Base-by-base conservation (phyloP, 2,329 filamentous ascomycete species). In the Paracoccidioides brasiliensis region DNA sequence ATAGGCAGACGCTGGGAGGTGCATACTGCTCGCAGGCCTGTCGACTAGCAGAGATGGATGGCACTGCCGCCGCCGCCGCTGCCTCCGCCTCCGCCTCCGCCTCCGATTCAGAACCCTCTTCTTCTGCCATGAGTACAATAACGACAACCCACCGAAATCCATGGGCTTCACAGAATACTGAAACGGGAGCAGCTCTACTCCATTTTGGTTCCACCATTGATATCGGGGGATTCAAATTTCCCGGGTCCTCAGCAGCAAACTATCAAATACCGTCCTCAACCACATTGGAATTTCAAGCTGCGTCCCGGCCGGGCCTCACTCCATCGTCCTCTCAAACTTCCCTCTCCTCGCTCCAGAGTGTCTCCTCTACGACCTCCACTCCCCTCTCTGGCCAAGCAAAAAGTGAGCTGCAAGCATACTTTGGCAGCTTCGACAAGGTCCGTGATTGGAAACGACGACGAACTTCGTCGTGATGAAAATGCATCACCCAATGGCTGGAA, bases 11-110 rank as follows among this genome's bases (percentile, higher is more conserved):
- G 58, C 81, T 87, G 61, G 83, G 83, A 56, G 84, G 84, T 59
- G 83, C 87, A 62, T 95, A 95, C 78, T 96, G 90, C 79, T 95
- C 89, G 49, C 90, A 96, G 74, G 82, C 87, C 35, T 96, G 90
- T 79, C 82, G 89, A 61, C 78, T 96, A 46, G 86, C 88, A 62
- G 90, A 95, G 73, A 83, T 91, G 64, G 90, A 95, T 72, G 84
- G 83, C 72, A 83, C 80, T 41, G 78, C 58, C 3, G 12, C 76
- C 9, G 72, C 74, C 72, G 83, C 80, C 40, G 78, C 58, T 3
- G 12, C 76, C 9, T 72, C 74, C 14, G 73, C n/a, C n/a, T n/a
- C 74, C 72, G 83, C 80, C 40, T 78, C 58, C 4, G 12, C 76
- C 9, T 72, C 74, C 14, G 73, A 76, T 53, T 74, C 78, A 12